These are phyloP conservation scores for Calendula officinalis DNA, from an alignment of 129 eudicot genomes.

Conservation along the genomic window DNA sequence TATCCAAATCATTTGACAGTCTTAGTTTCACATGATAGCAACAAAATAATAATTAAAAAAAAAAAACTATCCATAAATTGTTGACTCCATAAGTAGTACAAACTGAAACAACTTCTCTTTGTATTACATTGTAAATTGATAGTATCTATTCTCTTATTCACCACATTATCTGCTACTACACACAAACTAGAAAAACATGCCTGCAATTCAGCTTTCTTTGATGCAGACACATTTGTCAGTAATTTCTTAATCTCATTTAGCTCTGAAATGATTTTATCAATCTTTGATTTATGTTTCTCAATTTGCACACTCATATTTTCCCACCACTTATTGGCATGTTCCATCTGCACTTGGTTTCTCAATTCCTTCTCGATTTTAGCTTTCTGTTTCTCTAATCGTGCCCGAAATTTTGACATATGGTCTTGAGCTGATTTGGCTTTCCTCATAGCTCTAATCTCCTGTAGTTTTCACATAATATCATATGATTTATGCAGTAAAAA, in stretches of 20 bases:
- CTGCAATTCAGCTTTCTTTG: conserved; percentile 4
- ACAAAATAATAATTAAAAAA: too few species aligned
- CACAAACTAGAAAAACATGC: conserved; percentile 5
- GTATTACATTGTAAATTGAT: background rate
- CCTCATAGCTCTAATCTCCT: background rate
- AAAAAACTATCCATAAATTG: too few species aligned
- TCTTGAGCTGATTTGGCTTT: background rate
- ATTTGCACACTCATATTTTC: background rate
- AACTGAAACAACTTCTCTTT: background rate
- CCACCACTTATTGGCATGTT: background rate
- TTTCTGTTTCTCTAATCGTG: background rate
- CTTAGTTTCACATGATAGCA: background rate
- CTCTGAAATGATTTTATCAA: background rate
- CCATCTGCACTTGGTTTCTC: background rate
- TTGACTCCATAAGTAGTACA: too few species aligned
- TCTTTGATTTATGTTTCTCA: background rate
- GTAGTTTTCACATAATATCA: background rate
- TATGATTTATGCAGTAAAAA: background rate
- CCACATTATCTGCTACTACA: background rate
- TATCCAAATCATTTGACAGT: background rate
- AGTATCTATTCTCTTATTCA: background rate
- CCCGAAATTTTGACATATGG: background rate
- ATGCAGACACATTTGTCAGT: background rate
- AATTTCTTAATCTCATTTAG: background rate
- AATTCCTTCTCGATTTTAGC: background rate